phyloP scores from a whole-genome alignment of 768 basidiomycete genomes.

The Podaxis sp. region DNA sequence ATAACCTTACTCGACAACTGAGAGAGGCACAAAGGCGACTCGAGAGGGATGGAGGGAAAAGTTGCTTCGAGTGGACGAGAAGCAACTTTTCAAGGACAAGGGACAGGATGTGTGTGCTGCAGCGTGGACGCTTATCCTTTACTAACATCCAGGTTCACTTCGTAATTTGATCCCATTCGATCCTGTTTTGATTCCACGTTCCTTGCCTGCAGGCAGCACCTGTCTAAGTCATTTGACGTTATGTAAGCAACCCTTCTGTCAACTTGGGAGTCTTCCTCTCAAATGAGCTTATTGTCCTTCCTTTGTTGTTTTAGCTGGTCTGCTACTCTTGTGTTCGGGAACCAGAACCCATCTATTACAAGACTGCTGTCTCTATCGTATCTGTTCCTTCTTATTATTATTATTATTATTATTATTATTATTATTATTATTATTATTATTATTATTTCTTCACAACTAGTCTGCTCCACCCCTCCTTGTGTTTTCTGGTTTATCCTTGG shows the following conservation, averaged over 20 bases:
- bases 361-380: neutral
- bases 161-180: conserved; percentile 34
- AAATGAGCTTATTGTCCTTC: conserved; percentile 20
- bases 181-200: conserved; percentile 69
- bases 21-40: conserved; percentile 28
- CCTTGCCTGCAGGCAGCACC: conserved; percentile 68
- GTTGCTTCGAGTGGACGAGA: conserved; percentile 41
- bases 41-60: conserved; percentile 31
- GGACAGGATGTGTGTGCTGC: conserved; percentile 41
- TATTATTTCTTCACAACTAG: neutral
- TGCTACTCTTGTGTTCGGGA: neutral
- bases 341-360: conserved; percentile 3
- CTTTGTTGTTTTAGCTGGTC: conserved; percentile 10
- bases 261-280: conserved; percentile 16
- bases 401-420: neutral
- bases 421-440: neutral
- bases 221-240: conserved; percentile 3
- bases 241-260: conserved; percentile 16
- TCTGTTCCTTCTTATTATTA: neutral
- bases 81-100: conserved; percentile 49
- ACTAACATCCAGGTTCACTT: conserved; percentile 38
- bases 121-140: conserved; percentile 52
- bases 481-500: conserved; percentile 1
- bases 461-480: neutral
- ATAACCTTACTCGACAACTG: conserved; percentile 27